Percentiles rank a stretch among this genome's conserved stretches.
phyloP scores from a whole-genome alignment of 1,284 basidiomycete genomes.

The Bjerkandera adusta region DNA sequence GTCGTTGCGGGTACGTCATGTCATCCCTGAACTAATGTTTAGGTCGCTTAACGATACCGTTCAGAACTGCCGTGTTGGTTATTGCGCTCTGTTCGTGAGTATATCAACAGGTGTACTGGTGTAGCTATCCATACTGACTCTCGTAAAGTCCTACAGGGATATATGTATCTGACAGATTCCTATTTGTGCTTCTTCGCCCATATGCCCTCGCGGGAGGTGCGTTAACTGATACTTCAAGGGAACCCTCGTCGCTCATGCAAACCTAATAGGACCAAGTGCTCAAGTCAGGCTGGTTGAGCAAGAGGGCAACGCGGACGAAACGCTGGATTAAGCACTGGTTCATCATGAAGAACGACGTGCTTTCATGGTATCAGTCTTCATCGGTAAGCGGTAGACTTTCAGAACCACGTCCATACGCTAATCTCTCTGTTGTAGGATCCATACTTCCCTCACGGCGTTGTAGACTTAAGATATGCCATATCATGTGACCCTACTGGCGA shows the following conservation, averaged over 20 bases:
- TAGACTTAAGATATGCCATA: conserved; percentile 90
- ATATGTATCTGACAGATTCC: conserved; percentile 91
- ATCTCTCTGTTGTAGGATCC: conserved; percentile 61
- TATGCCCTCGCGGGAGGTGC: conserved; percentile 83
- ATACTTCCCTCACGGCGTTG: conserved; percentile 94
- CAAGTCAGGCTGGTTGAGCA: conserved; percentile 83
- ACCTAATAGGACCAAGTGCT: conserved; percentile 72
- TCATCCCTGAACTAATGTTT: conserved; percentile 1
- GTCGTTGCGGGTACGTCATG: conserved; percentile 70
- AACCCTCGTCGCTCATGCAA: neutral
- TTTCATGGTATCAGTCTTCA: conserved; percentile 95
- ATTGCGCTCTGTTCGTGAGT: conserved; percentile 81
- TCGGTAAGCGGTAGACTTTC: conserved; percentile 49
- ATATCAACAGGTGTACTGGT: too few species aligned
- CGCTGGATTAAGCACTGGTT: conserved; percentile 95
- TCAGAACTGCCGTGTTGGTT: conserved; percentile 88
- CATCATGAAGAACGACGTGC: conserved; percentile 86
- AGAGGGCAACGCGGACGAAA: conserved; percentile 84
- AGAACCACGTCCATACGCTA: conserved; percentile 13
- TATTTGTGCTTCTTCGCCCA: conserved; percentile 98
- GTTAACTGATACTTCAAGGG: conserved; percentile 16
- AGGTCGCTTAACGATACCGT: conserved; percentile 13
- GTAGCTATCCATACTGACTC: conserved; percentile 14
- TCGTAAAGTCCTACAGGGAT: conserved; percentile 84
- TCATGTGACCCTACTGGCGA: conserved; percentile 79